Conservation (phyloP, 352 stramenopile species). For the Globisporangium nodosum region DNA sequence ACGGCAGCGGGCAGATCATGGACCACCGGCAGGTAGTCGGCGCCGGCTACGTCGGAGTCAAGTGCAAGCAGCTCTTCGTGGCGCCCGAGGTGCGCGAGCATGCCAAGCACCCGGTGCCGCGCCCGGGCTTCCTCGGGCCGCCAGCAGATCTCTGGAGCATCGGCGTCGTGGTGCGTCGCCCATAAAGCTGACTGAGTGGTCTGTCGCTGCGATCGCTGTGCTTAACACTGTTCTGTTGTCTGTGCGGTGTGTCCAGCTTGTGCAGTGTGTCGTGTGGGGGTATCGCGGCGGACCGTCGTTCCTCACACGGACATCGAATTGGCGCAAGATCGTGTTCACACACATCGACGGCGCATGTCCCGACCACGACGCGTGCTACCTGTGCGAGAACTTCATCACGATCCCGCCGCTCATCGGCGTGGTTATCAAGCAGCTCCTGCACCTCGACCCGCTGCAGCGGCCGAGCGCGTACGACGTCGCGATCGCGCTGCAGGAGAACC, state of each 20-base stretch:
- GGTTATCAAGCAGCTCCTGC: conserved; percentile 75
- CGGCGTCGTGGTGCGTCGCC: conserved; percentile 66
- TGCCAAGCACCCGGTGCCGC: conserved; percentile 42
- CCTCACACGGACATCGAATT: conserved; percentile 49
- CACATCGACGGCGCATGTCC: conserved; percentile 64
- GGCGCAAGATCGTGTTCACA: conserved; percentile 64
- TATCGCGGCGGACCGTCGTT: conserved; percentile 69
- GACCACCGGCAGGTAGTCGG: conserved; percentile 58
- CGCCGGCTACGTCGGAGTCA: conserved; percentile 64
- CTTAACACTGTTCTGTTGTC: neutral
- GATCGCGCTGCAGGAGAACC: conserved; percentile 61
- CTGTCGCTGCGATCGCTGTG: neutral
- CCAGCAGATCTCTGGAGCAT: conserved; percentile 75
- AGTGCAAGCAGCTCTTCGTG: conserved; percentile 78
- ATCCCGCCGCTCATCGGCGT: conserved; percentile 69
- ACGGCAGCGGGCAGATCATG: conserved; percentile 75
- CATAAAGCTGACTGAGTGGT: too few species aligned
- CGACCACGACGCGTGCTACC: conserved; percentile 43
- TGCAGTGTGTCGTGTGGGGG: conserved; percentile 77
- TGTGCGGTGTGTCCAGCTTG: conserved; percentile 31
- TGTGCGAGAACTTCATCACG: conserved; percentile 77
- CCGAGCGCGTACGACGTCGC: conserved; percentile 72
- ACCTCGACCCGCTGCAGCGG: conserved; percentile 56
- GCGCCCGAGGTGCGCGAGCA: conserved; percentile 65
- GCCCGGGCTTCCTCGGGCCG: conserved; percentile 67